Percentiles rank a stretch among this genome's conserved stretches.
Evolutionary conservation across 1,284 basidiomycete species (phyloP).

Genomic region (Trichosporon ovoides): DNA sequence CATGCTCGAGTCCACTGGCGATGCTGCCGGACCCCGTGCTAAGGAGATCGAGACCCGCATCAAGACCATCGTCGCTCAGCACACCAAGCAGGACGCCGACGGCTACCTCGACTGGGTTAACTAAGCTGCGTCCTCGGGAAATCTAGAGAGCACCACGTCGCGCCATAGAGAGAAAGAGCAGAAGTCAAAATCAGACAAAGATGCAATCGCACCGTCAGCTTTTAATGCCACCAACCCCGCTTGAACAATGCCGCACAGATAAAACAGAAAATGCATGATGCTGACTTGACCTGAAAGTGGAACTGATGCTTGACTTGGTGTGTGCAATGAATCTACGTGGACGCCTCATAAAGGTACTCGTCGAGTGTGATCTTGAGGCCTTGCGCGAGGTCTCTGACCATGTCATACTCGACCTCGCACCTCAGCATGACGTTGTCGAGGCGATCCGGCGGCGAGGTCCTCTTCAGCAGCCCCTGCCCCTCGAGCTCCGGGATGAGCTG

Average conservation of each 20-base stretch:
- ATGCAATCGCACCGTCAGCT: conserved; percentile 14
- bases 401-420: conserved; percentile 67
- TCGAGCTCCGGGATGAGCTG: conserved; percentile 66
- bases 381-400: conserved; percentile 58
- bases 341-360: conserved; percentile 66
- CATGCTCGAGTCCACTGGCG: conserved; percentile 29
- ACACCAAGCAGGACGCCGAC: conserved; percentile 33
- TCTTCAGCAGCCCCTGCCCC: conserved; percentile 61
- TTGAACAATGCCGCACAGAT: not conserved
- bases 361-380: conserved; percentile 61
- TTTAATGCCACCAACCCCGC: no score
- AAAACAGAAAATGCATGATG: not conserved
- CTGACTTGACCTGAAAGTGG: not conserved
- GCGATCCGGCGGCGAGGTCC: conserved; percentile 55
- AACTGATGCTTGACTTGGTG: no score
- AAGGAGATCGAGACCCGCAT: conserved; percentile 31
- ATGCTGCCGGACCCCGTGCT: conserved; percentile 25
- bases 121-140: conserved; percentile 1
- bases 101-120: conserved; percentile 41
- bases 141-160: not conserved
- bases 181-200: conserved; percentile 3
- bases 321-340: conserved; percentile 10
- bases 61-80: conserved; percentile 27
- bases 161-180: not conserved
- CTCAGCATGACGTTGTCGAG: conserved; percentile 67